Percentiles rank a stretch among this genome's conserved stretches.
These are phyloP conservation scores for Wickerhamiella australiensis DNA, from an alignment of 805 yeast species.

Conservation along the genomic window DNA sequence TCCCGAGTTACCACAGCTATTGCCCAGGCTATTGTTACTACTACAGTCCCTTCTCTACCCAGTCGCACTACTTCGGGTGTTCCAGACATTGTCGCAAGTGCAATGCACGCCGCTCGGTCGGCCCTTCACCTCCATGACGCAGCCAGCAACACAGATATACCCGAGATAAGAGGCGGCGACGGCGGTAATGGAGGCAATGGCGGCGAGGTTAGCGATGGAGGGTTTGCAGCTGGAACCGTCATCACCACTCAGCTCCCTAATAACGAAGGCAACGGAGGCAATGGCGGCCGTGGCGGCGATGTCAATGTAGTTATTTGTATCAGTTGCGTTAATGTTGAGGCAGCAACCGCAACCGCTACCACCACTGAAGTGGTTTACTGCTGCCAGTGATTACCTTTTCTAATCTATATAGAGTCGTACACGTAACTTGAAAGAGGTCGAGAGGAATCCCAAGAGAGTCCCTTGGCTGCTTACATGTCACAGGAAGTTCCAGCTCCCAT, in stretches of 20 bases:
- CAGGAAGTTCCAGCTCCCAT: constrained; percentile 76
- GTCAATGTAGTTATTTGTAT: constrained; percentile 10
- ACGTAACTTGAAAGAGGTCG: not conserved
- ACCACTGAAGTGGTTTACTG: not conserved
- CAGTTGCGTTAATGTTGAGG: constrained; percentile 3
- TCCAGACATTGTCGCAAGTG: not conserved
- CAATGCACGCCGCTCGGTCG: not conserved
- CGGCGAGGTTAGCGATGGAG: not conserved
- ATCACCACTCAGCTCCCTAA: not conserved
- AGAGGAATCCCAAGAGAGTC: too few species aligned
- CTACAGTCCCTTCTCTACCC: not conserved
- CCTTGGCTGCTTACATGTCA: constrained; percentile 4
- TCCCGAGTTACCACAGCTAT: not conserved
- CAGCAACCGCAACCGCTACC: not conserved
- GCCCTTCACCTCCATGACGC: not conserved
- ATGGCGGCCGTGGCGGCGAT: constrained; percentile 11
- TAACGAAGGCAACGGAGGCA: constrained; percentile 4
- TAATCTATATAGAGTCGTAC: not conserved
- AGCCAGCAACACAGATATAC: not conserved
- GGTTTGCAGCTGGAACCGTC: not conserved
- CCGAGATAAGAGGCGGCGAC: not conserved
- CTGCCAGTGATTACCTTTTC: not conserved
- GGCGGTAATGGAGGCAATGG: constrained; percentile 9
- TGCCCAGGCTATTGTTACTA: not conserved
- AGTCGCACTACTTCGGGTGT: not conserved